These are phyloP conservation scores for Flaveria bidentis DNA, from an alignment of 129 eudicot genomes.

Conservation along the genomic window DNA sequence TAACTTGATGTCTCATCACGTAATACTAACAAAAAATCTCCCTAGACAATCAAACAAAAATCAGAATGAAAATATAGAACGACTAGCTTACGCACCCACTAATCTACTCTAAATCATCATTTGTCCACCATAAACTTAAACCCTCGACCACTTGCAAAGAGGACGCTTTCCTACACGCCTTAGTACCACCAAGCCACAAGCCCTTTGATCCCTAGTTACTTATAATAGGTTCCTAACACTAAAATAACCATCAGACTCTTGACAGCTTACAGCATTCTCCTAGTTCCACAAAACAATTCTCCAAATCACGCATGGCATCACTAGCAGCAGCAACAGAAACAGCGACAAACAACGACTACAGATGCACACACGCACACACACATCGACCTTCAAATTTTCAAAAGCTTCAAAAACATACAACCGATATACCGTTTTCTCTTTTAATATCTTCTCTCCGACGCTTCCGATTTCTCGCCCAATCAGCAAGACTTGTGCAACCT, in stretches of 20 bases:
- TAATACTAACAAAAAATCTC: no score
- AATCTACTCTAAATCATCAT: no score
- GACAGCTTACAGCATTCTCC: slow-evolving; percentile 18
- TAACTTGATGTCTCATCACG: no score
- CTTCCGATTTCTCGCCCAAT: slow-evolving; percentile 85
- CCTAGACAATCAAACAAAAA: not conserved
- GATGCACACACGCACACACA: not conserved
- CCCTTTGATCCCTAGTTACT: not conserved
- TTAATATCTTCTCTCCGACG: slow-evolving; percentile 69
- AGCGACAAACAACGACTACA: not conserved
- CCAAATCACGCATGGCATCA: slow-evolving; percentile 6
- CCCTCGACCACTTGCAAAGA: no score
- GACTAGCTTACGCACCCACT: no score
- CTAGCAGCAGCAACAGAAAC: not conserved
- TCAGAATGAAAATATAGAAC: not conserved
- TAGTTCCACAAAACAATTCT: not conserved
- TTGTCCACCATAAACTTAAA: no score
- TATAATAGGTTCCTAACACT: not conserved
- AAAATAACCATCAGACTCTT: slow-evolving; percentile 5
- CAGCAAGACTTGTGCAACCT: slow-evolving; percentile 70
- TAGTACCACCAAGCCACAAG: no score
- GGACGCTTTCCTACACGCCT: no score
- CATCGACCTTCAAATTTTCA: not conserved
- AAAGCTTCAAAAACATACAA: not conserved
- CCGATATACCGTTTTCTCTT: slow-evolving; percentile 52